These are phyloP conservation scores for Adenanthera pavonina DNA, from an alignment of 306 rosid genomes.

Conservation along the genomic window DNA sequence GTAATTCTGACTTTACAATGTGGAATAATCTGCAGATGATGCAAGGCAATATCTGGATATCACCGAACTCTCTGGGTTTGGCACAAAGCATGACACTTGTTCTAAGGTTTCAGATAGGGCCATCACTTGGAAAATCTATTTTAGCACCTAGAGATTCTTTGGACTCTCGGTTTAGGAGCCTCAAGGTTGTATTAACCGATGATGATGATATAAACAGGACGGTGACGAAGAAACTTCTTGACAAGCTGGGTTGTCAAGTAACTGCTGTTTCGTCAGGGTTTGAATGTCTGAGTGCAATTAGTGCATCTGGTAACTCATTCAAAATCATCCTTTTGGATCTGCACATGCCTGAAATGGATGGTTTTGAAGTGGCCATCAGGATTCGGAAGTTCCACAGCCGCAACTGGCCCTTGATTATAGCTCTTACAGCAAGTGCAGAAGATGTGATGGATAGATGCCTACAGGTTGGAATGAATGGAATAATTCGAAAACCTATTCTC, in stretches of 20 bases:
- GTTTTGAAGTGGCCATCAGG: conserved; percentile 72
- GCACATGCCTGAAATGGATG: conserved; percentile 90
- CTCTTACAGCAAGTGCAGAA: conserved; percentile 69
- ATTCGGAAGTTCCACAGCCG: conserved; percentile 61
- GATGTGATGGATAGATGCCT: conserved; percentile 71
- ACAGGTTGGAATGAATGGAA: conserved; percentile 76
- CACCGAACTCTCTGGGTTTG: conserved; percentile 54
- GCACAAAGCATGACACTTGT: conserved; percentile 74
- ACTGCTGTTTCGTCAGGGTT: conserved; percentile 75
- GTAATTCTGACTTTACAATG: conserved; percentile 37
- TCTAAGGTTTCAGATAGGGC: conserved; percentile 62
- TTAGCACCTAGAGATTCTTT: conserved; percentile 44
- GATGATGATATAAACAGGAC: conserved; percentile 71
- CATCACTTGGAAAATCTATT: conserved; percentile 50
- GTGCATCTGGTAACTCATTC: conserved; percentile 47
- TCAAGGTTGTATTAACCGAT: conserved; percentile 66
- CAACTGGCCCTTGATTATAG: conserved; percentile 75
- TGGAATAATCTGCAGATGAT: conserved; percentile 69
- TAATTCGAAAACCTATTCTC: conserved; percentile 72
- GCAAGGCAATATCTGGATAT: conserved; percentile 82
- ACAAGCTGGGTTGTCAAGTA: conserved; percentile 84
- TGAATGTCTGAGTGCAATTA: conserved; percentile 63
- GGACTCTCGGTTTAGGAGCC: conserved; percentile 61
- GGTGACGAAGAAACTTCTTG: conserved; percentile 78
- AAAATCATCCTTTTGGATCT: conserved; percentile 68